Evolutionary conservation across 352 stramenopile genomes (phyloP).

Genomic region (Globisporangium perplexum): DNA sequence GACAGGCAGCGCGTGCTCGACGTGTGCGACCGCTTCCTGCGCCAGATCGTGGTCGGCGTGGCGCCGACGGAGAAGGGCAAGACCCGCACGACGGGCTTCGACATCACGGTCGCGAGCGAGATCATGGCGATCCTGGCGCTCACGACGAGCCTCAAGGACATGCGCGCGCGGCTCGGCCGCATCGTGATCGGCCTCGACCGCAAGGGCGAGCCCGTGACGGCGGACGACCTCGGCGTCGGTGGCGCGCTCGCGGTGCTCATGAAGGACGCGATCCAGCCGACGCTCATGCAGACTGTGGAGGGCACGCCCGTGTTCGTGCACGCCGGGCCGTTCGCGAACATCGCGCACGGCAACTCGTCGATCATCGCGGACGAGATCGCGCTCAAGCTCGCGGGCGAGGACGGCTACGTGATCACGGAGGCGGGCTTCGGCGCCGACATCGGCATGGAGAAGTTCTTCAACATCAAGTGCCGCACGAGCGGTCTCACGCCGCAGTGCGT

Average conservation of each 20-base stretch:
- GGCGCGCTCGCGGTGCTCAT: conserved; percentile 96
- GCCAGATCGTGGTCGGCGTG: conserved; percentile 87
- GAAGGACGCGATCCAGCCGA: conserved; percentile 97
- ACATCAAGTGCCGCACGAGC: conserved; percentile 97
- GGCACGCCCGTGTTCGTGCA: conserved; percentile 96
- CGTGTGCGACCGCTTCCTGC: conserved; percentile 96
- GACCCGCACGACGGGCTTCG: conserved; percentile 61
- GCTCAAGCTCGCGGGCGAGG: conserved; percentile 90
- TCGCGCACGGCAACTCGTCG: conserved; percentile 96
- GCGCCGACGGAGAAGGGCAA: conserved; percentile 90
- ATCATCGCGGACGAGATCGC: conserved; percentile 97
- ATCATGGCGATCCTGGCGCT: conserved; percentile 98
- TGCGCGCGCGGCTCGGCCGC: conserved; percentile 90
- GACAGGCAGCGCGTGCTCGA: conserved; percentile 93
- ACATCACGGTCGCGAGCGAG: conserved; percentile 95
- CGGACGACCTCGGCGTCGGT: conserved; percentile 95
- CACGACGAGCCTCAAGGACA: conserved; percentile 91
- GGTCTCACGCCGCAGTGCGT: conserved; percentile 95
- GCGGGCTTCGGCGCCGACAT: conserved; percentile 98
- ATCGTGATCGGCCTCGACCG: conserved; percentile 93
- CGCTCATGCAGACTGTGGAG: conserved; percentile 98
- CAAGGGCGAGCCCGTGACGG: conserved; percentile 88
- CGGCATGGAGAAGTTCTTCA: conserved; percentile 98
- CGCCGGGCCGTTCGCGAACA: conserved; percentile 97
- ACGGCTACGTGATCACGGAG: conserved; percentile 97